These are phyloP conservation scores for Coffea eugenioides DNA, from an alignment of 257 asterid species.

Conservation along the genomic window DNA sequence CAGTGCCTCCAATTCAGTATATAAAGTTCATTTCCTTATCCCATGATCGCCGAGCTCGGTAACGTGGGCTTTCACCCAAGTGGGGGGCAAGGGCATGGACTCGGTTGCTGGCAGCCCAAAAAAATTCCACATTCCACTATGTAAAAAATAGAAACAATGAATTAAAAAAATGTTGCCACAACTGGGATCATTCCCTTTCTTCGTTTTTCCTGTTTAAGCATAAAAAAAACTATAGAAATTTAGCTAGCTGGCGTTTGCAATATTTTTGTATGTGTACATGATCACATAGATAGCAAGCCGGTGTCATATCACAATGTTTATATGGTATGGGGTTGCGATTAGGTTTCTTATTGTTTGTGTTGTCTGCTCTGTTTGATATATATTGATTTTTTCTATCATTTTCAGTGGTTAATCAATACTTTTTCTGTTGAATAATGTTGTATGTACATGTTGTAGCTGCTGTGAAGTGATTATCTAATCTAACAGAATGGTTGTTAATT, in stretches of 20 bases:
- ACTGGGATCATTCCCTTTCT: background rate
- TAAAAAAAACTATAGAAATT: background rate
- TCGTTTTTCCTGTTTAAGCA: background rate
- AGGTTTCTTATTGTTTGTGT: no score
- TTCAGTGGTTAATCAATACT: background rate
- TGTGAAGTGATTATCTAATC: background rate
- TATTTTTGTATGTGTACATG: no score
- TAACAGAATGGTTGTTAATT: background rate
- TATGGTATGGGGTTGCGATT: no score
- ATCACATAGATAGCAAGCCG: no score
- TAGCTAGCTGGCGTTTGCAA: background rate
- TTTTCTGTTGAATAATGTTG: background rate
- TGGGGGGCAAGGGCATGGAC: conserved; percentile 3
- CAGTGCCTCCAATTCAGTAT: background rate
- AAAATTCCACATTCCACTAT: background rate
- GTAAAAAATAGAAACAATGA: no score
- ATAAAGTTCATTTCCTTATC: background rate
- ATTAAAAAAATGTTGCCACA: background rate
- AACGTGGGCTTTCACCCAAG: background rate
- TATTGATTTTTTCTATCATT: background rate
- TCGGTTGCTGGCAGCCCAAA: background rate
- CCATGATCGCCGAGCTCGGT: background rate
- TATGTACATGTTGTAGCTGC: background rate
- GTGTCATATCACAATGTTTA: no score
- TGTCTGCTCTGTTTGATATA: no score